Conservation (phyloP, 83 land plant genomes). For the Isoetes engelmannii region DNA sequence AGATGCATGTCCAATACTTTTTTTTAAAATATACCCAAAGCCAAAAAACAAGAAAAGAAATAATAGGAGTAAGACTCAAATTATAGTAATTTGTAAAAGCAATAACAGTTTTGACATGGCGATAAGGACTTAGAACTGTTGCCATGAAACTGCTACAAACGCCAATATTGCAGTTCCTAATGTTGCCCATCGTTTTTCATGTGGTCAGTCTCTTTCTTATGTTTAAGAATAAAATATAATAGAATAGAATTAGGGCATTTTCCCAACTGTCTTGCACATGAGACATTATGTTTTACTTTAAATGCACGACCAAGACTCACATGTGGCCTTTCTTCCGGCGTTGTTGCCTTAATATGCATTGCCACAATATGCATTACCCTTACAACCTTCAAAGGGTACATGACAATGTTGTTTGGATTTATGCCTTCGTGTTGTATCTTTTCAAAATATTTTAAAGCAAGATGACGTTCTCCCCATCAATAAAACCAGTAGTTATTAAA, state of each 20-base stretch:
- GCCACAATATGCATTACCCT: slow-evolving; percentile 99
- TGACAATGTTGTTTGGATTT: no score
- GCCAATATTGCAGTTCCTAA: slow-evolving; percentile 78
- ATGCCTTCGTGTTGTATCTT: no score
- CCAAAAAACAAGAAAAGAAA: no score
- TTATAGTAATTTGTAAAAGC: slow-evolving; percentile 86
- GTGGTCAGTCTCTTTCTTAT: no score
- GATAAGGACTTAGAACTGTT: slow-evolving; percentile 74
- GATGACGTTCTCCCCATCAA: neutral
- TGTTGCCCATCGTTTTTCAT: slow-evolving; percentile 91
- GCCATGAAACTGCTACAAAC: slow-evolving; percentile 95
- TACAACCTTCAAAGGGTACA: slow-evolving; percentile 95
- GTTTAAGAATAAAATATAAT: no score
- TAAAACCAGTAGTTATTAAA: neutral
- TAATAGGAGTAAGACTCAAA: neutral
- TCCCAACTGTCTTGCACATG: no score
- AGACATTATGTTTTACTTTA: no score
- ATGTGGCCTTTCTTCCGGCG: slow-evolving; percentile 38
- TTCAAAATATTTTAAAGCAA: no score
- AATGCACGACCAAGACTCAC: slow-evolving; percentile 36
- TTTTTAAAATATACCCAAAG: no score
- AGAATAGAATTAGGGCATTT: no score
- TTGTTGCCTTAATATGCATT: slow-evolving; percentile 70
- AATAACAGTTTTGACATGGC: slow-evolving; percentile 78
- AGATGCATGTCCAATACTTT: no score